A percentile compares a stretch with the other conserved stretches of the same genome.
phyloP scores from a whole-genome alignment of 1,284 basidiomycete genomes.

The Xerocomus nothofagi region DNA sequence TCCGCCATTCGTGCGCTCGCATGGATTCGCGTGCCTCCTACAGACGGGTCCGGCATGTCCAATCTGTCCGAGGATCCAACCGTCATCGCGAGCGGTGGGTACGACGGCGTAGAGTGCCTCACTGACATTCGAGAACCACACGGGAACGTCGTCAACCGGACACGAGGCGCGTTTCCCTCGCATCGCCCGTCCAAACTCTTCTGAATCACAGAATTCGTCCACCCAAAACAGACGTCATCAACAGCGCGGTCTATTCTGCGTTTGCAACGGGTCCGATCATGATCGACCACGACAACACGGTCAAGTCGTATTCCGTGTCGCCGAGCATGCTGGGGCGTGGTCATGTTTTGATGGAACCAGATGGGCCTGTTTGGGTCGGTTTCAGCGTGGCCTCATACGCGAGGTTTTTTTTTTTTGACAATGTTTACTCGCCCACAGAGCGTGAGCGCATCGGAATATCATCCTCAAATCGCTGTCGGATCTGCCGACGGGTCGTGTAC shows the following conservation, averaged over 20 bases:
- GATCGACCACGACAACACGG: slow-evolving; percentile 74
- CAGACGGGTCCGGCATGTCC: slow-evolving; percentile 46
- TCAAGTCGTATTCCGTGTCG: slow-evolving; percentile 70
- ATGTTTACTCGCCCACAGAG: no score
- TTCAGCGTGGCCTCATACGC: no score
- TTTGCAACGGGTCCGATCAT: slow-evolving; percentile 68
- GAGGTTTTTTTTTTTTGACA: no score
- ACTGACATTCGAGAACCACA: slow-evolving; percentile 71
- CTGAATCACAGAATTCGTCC: background rate
- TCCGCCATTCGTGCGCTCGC: slow-evolving; percentile 73
- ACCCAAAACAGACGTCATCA: slow-evolving; percentile 62
- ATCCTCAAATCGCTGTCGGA: slow-evolving; percentile 80
- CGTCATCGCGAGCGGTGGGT: slow-evolving; percentile 71
- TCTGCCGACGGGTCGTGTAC: slow-evolving; percentile 79
- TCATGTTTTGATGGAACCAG: slow-evolving; percentile 67
- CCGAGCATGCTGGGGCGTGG: slow-evolving; percentile 75
- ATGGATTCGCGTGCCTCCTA: slow-evolving; percentile 70
- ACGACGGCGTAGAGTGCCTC: slow-evolving; percentile 73
- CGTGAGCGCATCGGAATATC: slow-evolving; percentile 77
- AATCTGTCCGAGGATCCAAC: slow-evolving; percentile 59
- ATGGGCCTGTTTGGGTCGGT: slow-evolving; percentile 77
- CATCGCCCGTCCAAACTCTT: background rate
- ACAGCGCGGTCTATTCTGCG: slow-evolving; percentile 60
- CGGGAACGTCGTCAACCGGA: slow-evolving; percentile 68
- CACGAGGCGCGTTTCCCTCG: slow-evolving; percentile 51